Evolutionary conservation across 257 asterid genomes (phyloP).

Genomic region (Cordia subcordata): DNA sequence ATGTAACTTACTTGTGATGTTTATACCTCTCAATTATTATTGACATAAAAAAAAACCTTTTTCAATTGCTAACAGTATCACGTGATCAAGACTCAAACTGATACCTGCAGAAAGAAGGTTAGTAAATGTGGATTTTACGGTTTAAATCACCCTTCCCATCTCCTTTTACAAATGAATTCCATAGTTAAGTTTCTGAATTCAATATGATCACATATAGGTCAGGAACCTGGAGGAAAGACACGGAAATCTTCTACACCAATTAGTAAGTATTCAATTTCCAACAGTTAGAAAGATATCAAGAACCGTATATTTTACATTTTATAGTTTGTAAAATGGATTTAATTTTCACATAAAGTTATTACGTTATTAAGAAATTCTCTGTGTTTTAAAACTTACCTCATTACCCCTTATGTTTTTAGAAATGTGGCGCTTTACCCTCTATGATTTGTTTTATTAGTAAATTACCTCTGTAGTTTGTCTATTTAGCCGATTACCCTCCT

Average conservation of each 20-base stretch:
- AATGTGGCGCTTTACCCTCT: too few species aligned
- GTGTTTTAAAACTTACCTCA: too few species aligned
- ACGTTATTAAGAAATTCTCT: too few species aligned
- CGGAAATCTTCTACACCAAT: conserved; percentile 25
- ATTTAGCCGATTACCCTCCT: too few species aligned
- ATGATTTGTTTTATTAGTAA: too few species aligned
- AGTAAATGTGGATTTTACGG: conserved; percentile 7
- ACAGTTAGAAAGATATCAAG: background rate
- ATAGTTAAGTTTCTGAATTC: background rate
- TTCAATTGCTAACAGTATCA: conserved; percentile 22
- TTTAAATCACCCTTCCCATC: background rate
- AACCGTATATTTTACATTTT: too few species aligned
- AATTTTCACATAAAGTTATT: too few species aligned
- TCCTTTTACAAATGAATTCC: background rate
- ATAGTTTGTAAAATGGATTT: background rate
- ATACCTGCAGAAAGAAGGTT: conserved; percentile 35
- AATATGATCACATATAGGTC: conserved; percentile 15
- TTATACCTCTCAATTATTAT: background rate
- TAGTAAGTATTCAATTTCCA: conserved; percentile 9
- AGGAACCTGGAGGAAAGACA: conserved; percentile 33
- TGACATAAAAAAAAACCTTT: background rate
- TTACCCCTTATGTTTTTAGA: too few species aligned
- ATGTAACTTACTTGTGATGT: background rate
- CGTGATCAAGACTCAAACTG: conserved; percentile 30
- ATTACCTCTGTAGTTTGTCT: too few species aligned